phyloP scores from a whole-genome alignment of 164 flowering plant genomes.

The Amborella trichopoda region DNA sequence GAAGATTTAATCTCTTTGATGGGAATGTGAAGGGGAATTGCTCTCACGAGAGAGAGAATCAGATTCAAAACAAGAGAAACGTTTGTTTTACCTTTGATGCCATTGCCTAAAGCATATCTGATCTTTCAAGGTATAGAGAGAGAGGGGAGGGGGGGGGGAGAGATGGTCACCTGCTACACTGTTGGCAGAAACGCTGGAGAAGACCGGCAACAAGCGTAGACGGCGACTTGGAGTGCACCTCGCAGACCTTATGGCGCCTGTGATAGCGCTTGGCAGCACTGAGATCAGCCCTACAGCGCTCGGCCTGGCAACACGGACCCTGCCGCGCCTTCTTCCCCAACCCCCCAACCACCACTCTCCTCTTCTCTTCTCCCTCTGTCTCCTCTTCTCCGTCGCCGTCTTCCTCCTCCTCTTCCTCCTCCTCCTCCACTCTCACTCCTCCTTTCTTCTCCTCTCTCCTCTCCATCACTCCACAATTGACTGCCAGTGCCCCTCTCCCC shows the following conservation, averaged over 20 bases:
- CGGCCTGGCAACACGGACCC: slow-evolving; percentile 49
- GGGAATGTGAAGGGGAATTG: too few species aligned
- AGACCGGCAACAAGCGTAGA: slow-evolving; percentile 37
- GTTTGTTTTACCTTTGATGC: too few species aligned
- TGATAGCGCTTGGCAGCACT: slow-evolving; percentile 48
- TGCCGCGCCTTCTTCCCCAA: slow-evolving; percentile 3
- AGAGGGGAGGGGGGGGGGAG: too few species aligned
- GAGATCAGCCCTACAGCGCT: slow-evolving; percentile 50
- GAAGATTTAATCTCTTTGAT: too few species aligned
- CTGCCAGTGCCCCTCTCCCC: background rate
- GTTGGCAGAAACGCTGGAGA: slow-evolving; percentile 82
- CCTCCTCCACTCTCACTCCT: slow-evolving; percentile 20
- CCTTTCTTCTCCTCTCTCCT: slow-evolving; percentile 24
- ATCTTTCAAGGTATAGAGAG: too few species aligned
- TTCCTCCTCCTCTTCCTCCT: slow-evolving; percentile 14
- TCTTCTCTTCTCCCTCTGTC: slow-evolving; percentile 22
- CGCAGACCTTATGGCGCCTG: slow-evolving; percentile 71
- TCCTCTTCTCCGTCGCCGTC: slow-evolving; percentile 29
- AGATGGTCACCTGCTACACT: slow-evolving; percentile 87
- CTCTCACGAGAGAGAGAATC: too few species aligned
- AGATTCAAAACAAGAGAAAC: too few species aligned
- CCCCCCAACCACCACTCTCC: slow-evolving; percentile 9
- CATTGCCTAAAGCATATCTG: too few species aligned
- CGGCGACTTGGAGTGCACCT: slow-evolving; percentile 61
- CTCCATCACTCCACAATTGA: background rate